These are phyloP conservation scores for Ampelocalamus luodianensis DNA, from an alignment of 176 grass and related monocot genomes.

Conservation along the genomic window DNA sequence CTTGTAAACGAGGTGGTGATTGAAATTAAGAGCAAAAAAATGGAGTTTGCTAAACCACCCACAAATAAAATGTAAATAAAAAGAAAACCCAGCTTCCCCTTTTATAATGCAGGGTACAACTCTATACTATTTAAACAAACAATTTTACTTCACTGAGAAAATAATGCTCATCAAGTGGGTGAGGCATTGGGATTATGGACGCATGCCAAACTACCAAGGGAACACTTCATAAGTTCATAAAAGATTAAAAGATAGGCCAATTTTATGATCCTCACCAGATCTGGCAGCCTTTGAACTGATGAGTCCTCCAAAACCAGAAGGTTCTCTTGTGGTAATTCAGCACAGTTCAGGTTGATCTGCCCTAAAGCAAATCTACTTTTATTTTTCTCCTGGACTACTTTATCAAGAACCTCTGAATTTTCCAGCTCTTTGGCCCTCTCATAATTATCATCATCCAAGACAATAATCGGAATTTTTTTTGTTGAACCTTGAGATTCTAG, in stretches of 20 bases:
- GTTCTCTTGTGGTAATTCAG: conserved; percentile 39
- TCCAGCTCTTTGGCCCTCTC: conserved; percentile 46
- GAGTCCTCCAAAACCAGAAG: conserved; percentile 25
- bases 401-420: conserved; percentile 49
- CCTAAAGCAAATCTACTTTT: conserved; percentile 37
- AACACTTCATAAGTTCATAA: conserved; percentile 11
- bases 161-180: neutral
- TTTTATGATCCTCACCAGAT: conserved; percentile 55
- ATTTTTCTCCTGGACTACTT: conserved; percentile 39
- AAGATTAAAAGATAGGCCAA: neutral
- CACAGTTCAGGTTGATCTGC: conserved; percentile 35
- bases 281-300: conserved; percentile 40
- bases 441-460: conserved; percentile 53
- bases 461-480: conserved; percentile 45
- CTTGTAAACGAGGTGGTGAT: conserved; percentile 6
- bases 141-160: neutral
- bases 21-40: neutral
- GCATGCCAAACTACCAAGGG: neutral
- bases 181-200: neutral
- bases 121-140: neutral
- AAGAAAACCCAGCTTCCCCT: neutral
- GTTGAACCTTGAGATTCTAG: conserved; percentile 66
- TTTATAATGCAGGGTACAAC: neutral
- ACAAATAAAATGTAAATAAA: neutral
- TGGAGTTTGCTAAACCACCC: conserved; percentile 11